Evolutionary conservation across 805 yeast genomes (phyloP).

Genomic region (Sugiyamaella boreocaroliniensis): DNA sequence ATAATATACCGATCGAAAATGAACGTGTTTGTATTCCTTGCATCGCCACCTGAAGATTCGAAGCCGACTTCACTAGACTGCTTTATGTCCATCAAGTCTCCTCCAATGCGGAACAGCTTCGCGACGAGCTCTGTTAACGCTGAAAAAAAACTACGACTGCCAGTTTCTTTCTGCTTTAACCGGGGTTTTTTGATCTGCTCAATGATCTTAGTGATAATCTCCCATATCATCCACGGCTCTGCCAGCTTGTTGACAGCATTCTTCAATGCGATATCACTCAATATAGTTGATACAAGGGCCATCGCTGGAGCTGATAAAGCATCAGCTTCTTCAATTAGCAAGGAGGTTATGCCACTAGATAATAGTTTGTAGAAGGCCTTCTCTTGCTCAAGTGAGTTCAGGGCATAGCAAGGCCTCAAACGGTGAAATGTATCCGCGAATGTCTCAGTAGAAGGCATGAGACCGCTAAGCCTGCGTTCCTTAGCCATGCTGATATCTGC

Average conservation of each 20-base stretch:
- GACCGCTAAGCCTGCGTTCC: conserved; percentile 27
- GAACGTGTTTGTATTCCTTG: neutral
- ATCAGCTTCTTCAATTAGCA: conserved; percentile 38
- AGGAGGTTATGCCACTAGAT: conserved; percentile 31
- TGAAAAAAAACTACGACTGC: neutral
- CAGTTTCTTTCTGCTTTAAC: neutral
- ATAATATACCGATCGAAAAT: neutral
- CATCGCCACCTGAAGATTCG: too few species aligned
- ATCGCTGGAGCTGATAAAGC: conserved; percentile 35
- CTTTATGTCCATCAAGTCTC: too few species aligned
- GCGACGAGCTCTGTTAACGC: too few species aligned
- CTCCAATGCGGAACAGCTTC: too few species aligned
- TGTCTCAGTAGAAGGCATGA: conserved; percentile 27
- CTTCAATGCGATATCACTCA: conserved; percentile 39
- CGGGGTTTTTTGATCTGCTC: neutral
- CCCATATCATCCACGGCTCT: conserved; percentile 49
- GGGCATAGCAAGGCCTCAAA: conserved; percentile 32
- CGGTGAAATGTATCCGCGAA: conserved; percentile 33
- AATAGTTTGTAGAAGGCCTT: conserved; percentile 34
- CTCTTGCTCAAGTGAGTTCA: conserved; percentile 23
- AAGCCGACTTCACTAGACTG: too few species aligned
- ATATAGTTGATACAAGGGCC: conserved; percentile 35
- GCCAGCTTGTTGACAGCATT: conserved; percentile 40
- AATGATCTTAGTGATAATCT: conserved; percentile 31
- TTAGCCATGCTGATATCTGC: conserved; percentile 25